Evolutionary conservation across 75 land plant genomes (phyloP).

Genomic region (Azolla pinnata): DNA sequence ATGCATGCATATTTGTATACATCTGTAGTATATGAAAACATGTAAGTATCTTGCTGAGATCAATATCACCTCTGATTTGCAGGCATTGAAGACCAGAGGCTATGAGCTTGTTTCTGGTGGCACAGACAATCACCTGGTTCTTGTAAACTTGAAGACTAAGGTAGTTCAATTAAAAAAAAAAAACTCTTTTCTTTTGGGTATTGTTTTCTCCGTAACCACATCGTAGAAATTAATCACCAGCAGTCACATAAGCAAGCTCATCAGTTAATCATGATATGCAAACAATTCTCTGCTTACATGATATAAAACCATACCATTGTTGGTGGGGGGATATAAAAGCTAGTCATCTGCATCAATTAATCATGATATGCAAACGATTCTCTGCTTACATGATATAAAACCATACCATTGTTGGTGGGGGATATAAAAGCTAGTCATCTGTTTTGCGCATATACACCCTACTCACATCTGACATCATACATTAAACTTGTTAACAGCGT

Average conservation of each 20-base stretch:
- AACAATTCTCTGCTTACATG: not conserved
- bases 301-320: not conserved
- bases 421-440: too few species aligned
- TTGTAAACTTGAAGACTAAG: conserved; percentile 86
- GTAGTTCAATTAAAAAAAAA: conserved; percentile 35
- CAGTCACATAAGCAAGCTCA: not conserved
- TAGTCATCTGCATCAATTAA: not conserved
- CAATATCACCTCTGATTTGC: too few species aligned
- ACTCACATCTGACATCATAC: too few species aligned
- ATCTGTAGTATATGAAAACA: not conserved
- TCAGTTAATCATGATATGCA: not conserved
- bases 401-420: not conserved
- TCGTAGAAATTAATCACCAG: not conserved
- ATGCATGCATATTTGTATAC: not conserved
- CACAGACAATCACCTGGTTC: conserved; percentile 86
- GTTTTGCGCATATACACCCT: too few species aligned
- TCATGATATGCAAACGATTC: not conserved
- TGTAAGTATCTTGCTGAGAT: too few species aligned
- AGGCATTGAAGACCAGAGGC: conserved; percentile 63
- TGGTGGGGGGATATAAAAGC: not conserved
- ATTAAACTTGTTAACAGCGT: too few species aligned
- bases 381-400: not conserved
- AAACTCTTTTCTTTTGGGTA: not conserved
- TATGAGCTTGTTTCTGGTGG: conserved; percentile 96
- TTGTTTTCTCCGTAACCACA: too few species aligned